Evolutionary conservation across 208 protist genomes (phyloP).

Genomic region (Wallacemonas rigidus): DNA sequence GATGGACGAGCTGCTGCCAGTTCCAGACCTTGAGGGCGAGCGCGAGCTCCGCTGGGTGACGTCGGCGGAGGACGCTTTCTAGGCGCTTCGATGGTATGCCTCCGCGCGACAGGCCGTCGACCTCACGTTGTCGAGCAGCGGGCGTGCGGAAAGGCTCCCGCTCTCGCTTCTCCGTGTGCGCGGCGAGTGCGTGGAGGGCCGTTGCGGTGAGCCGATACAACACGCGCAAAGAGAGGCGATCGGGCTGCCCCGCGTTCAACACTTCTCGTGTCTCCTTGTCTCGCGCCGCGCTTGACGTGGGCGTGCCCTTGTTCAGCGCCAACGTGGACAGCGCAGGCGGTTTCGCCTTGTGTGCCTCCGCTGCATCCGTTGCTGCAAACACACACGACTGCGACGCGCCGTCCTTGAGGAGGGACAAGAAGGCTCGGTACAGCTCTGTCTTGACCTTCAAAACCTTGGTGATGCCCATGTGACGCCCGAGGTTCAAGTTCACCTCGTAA

Average conservation of each 20-base stretch:
- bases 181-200: constrained; percentile 33
- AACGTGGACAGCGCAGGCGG: neutral
- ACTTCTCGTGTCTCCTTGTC: neutral
- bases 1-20: constrained; percentile 81
- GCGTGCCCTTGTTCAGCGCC: neutral
- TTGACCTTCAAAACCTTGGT: constrained; percentile 86
- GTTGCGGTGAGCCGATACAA: constrained; percentile 52
- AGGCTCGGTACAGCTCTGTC: constrained; percentile 74
- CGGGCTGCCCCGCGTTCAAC: constrained; percentile 11
- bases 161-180: neutral
- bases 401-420: constrained; percentile 82
- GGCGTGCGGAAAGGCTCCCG: neutral
- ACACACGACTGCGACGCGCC: constrained; percentile 63
- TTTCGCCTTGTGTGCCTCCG: constrained; percentile 1
- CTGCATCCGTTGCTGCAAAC: constrained; percentile 46
- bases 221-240: constrained; percentile 40
- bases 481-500: constrained; percentile 89
- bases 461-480: constrained; percentile 85
- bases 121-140: neutral
- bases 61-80: neutral
- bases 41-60: constrained; percentile 43
- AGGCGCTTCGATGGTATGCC: constrained; percentile 1
- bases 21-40: constrained; percentile 76
- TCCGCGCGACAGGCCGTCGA: neutral
- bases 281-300: too few species aligned